A percentile compares a stretch with the other conserved stretches of the same genome.
Evolutionary conservation across 1,284 basidiomycete species (phyloP).

Genomic region (Boletus mariae): DNA sequence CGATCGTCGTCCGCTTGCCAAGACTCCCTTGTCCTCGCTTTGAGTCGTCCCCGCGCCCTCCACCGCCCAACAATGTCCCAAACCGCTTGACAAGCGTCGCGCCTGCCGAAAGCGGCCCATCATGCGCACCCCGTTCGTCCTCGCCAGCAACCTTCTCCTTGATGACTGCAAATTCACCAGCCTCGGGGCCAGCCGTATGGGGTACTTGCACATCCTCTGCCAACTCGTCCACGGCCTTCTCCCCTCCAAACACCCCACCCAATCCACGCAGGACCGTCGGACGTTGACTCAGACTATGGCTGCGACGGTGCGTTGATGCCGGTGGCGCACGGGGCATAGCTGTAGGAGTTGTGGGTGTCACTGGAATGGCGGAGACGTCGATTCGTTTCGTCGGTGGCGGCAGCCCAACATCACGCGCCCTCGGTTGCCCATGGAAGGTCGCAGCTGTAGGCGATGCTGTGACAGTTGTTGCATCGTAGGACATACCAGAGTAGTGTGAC

Average conservation of each 20-base stretch:
- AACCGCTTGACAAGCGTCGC: conserved; percentile 73
- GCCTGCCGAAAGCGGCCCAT: conserved; percentile 48
- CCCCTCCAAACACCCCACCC: conserved; percentile 48
- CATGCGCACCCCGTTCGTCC: conserved; percentile 21
- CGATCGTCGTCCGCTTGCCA: conserved; percentile 48
- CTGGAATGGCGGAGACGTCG: conserved; percentile 39
- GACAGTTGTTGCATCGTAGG: conserved; percentile 57
- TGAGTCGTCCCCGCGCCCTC: conserved; percentile 42
- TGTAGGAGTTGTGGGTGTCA: conserved; percentile 31
- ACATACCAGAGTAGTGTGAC: conserved; percentile 72
- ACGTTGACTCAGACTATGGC: conserved; percentile 74
- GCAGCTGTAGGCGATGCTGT: conserved; percentile 51
- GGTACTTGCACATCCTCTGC: conserved; percentile 40
- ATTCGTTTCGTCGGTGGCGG: conserved; percentile 27
- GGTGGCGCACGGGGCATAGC: conserved; percentile 59
- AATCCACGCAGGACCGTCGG: conserved; percentile 46
- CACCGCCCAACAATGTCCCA: conserved; percentile 57
- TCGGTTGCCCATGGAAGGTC: conserved; percentile 55
- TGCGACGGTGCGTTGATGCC: conserved; percentile 63
- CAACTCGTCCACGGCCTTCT: conserved; percentile 40
- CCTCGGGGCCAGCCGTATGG: conserved; percentile 57
- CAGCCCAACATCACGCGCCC: conserved; percentile 49
- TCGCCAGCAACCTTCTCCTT: conserved; percentile 34
- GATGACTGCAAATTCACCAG: conserved; percentile 45
- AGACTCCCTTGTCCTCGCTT: conserved; percentile 36